Evolutionary conservation across 148 eudicot genomes (phyloP), one percentile per base, ranked within the genome.

Genomic region (Chenopodium berlandieri): DNA sequence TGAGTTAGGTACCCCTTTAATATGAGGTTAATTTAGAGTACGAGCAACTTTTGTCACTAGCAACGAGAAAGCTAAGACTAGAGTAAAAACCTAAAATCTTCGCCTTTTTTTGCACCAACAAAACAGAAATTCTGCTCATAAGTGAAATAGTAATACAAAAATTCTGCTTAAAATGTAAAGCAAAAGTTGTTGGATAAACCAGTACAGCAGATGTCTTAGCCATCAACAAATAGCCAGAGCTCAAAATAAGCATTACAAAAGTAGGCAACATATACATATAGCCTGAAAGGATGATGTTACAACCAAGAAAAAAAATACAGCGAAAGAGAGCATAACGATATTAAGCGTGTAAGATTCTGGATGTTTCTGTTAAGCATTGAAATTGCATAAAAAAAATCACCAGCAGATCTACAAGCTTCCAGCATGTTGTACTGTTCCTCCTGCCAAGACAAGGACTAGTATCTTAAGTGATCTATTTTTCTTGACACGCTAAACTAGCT

Each of bases 181-280:
- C 62, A 5, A 56, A 12, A 14, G 20, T 56, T 17, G 17, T 14
- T 4, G 17, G 4, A 17, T 56, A 56, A 37, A 72, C 75, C 75
- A 72, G 54, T 22, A 44, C 22, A n/a, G 12, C 5, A 14, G 25
- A 13, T 56, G 62, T 56, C 22, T 56, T 56, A 17, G 62, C 17
- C 16, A 17, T 48, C 37, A 48, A 47, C 13, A 71, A 4, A 71
- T 50, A 19, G 4, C 71, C 75, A 22, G 52, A 47, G 27, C 34
- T 23, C 76, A 73, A 7, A 47, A 73, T 71, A 40, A 13, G 19
- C 34, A 46, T 73, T 50, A 9, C 60, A 73, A 73, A 73, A n/a
- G 76, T 54, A 48, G 32, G 76, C 34, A 73, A 46, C 56, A 72
- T 46, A 47, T 73, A 48, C 75, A 72, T 22, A 72, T 44, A 72